These are phyloP conservation scores for Fusarium foetens DNA, from an alignment of 2,329 filamentous ascomycete genomes.

Conservation along the genomic window DNA sequence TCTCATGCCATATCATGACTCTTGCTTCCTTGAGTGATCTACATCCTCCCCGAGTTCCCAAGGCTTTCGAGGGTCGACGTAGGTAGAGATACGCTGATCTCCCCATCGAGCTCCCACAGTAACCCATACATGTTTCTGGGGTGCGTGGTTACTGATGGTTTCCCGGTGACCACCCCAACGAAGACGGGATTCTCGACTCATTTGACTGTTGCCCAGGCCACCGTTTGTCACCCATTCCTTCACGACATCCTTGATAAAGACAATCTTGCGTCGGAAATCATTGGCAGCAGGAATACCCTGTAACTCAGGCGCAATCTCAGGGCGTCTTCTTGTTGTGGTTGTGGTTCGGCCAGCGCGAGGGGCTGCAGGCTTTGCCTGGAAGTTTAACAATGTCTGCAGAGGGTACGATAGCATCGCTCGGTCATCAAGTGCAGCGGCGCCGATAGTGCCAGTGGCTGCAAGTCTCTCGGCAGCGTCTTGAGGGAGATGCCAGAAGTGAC, in stretches of 20 bases:
- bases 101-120: conserved; percentile 72
- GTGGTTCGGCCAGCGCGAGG: conserved; percentile 56
- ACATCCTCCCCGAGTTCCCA: conserved; percentile 65
- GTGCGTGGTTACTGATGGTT: conserved; percentile 59
- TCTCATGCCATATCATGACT: conserved; percentile 11
- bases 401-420: conserved; percentile 78
- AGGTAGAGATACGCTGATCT: conserved; percentile 64
- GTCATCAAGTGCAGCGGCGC: conserved; percentile 75
- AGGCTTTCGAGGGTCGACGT: conserved; percentile 65
- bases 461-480: conserved; percentile 75
- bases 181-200: conserved; percentile 63
- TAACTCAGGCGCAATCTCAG: conserved; percentile 69
- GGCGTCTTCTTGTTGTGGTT: conserved; percentile 63
- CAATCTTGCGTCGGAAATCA: conserved; percentile 77
- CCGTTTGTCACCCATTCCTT: conserved; percentile 77
- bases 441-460: conserved; percentile 71
- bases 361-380: conserved; percentile 59
- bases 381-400: conserved; percentile 78
- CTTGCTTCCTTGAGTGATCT: conserved; percentile 50
- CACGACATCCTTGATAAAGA: conserved; percentile 75
- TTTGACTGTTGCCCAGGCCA: conserved; percentile 74
- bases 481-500: conserved; percentile 81
- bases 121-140: conserved; percentile 74
- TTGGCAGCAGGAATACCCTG: conserved; percentile 77
- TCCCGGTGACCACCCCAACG: conserved; percentile 70